Conservation (phyloP, 2,329 filamentous ascomycete genomes). For the Ascomycota sp. region DNA sequence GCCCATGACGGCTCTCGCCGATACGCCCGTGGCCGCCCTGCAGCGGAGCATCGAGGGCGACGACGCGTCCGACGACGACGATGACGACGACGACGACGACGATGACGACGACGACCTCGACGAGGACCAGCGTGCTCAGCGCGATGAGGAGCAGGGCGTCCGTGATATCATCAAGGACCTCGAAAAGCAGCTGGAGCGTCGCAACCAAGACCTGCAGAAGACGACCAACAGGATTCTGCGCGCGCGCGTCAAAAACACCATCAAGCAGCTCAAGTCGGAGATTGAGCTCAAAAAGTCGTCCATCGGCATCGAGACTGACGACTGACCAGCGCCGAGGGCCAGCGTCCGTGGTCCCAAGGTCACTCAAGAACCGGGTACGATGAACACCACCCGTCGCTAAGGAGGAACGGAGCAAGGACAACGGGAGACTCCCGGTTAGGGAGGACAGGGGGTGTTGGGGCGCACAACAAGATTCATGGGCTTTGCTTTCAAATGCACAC, state of each 20-base stretch:
- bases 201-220: slow-evolving; percentile 22
- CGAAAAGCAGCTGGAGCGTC: slow-evolving; percentile 25
- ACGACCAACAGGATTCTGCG: slow-evolving; percentile 27
- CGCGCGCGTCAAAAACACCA: slow-evolving; percentile 26
- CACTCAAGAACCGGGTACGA: no score
- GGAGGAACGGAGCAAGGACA: no score
- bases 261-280: slow-evolving; percentile 24
- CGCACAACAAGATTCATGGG: no score
- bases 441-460: no score
- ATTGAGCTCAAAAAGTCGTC: slow-evolving; percentile 24
- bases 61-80: slow-evolving; percentile 20
- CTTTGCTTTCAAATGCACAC: no score
- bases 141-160: slow-evolving; percentile 31
- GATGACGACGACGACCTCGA: slow-evolving; percentile 33
- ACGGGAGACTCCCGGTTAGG: no score
- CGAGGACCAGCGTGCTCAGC: slow-evolving; percentile 28
- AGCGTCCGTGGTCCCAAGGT: no score
- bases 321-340: no score
- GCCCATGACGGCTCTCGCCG: slow-evolving; percentile 21
- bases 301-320: slow-evolving; percentile 19
- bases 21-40: slow-evolving; percentile 20
- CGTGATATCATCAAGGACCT: slow-evolving; percentile 33
- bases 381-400: no score
- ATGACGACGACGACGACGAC: slow-evolving; percentile 18
- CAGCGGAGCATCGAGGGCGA: slow-evolving; percentile 24